Percentiles rank a stretch among this genome's conserved stretches.
These are phyloP conservation scores for Corrigiola litoralis DNA, from an alignment of 179 eudicot genomes.

Conservation along the genomic window DNA sequence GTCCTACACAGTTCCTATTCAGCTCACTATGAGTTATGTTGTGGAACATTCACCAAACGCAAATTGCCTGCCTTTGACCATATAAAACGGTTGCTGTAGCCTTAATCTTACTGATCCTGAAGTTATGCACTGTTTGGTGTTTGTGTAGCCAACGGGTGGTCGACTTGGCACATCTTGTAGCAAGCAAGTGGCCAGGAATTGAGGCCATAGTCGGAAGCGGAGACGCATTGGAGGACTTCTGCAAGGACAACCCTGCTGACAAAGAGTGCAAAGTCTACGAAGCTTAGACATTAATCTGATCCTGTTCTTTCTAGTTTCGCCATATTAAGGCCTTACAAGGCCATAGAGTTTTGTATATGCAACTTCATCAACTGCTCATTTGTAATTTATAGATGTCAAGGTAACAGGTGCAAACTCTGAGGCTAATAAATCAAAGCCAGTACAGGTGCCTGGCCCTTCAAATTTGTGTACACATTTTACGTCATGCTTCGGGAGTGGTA, in stretches of 20 bases:
- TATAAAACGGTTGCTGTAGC: background rate
- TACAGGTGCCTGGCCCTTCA: background rate
- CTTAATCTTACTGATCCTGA: background rate
- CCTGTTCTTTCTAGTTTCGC: conserved; percentile 10
- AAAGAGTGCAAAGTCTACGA: conserved; percentile 86
- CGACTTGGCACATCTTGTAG: conserved; percentile 87
- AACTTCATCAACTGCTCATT: conserved; percentile 16
- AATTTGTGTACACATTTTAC: conserved; percentile 1
- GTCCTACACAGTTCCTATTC: too few species aligned
- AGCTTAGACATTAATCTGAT: conserved; percentile 17
- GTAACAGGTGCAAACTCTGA: conserved; percentile 5
- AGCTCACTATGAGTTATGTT: too few species aligned
- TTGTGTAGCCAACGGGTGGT: conserved; percentile 79
- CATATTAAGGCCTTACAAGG: conserved; percentile 6
- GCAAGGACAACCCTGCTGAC: conserved; percentile 74
- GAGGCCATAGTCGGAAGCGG: conserved; percentile 45
- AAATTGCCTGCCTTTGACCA: too few species aligned
- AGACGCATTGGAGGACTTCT: conserved; percentile 79
- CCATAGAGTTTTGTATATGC: conserved; percentile 5
- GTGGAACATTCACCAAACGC: too few species aligned
- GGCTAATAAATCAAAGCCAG: conserved; percentile 3
- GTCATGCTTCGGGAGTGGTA: too few species aligned
- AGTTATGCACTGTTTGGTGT: background rate
- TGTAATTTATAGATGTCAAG: conserved; percentile 11
- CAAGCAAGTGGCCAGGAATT: conserved; percentile 72